These are phyloP conservation scores for Zizania palustris DNA, from an alignment of 202 grass and related monocot genomes.

Conservation along the genomic window DNA sequence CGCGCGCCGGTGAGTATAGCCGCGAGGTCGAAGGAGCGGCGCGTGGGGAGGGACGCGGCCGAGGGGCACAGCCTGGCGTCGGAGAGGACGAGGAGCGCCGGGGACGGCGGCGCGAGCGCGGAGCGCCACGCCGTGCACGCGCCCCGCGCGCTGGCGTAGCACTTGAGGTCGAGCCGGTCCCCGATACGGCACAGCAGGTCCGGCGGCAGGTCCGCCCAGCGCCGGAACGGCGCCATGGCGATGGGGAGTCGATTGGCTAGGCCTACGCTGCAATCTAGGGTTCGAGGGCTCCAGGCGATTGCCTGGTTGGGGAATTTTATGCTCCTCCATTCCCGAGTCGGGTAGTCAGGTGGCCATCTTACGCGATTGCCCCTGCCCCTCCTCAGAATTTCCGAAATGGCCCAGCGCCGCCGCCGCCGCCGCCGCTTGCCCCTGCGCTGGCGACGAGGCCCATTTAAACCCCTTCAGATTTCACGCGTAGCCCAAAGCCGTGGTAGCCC, in stretches of 20 bases:
- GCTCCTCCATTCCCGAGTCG: slow-evolving; percentile 10
- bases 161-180: slow-evolving; percentile 58
- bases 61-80: slow-evolving; percentile 41
- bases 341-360: slow-evolving; percentile 25
- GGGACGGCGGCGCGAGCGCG: slow-evolving; percentile 45
- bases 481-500: background rate
- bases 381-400: background rate
- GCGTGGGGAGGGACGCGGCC: slow-evolving; percentile 48
- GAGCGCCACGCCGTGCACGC: slow-evolving; percentile 58
- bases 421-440: no score
- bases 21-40: slow-evolving; percentile 49
- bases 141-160: slow-evolving; percentile 55
- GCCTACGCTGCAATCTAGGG: slow-evolving; percentile 29
- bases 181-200: slow-evolving; percentile 60
- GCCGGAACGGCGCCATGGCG: slow-evolving; percentile 53
- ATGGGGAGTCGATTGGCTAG: background rate
- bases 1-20: slow-evolving; percentile 46
- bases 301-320: slow-evolving; percentile 49
- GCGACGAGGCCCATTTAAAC: no score
- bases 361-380: background rate
- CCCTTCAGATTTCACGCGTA: no score
- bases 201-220: slow-evolving; percentile 61
- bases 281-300: slow-evolving; percentile 13
- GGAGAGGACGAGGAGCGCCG: slow-evolving; percentile 49
- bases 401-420: background rate